phyloP scores from a whole-genome alignment of 169 alveolate species.

The Eimeria falciformis region DNA sequence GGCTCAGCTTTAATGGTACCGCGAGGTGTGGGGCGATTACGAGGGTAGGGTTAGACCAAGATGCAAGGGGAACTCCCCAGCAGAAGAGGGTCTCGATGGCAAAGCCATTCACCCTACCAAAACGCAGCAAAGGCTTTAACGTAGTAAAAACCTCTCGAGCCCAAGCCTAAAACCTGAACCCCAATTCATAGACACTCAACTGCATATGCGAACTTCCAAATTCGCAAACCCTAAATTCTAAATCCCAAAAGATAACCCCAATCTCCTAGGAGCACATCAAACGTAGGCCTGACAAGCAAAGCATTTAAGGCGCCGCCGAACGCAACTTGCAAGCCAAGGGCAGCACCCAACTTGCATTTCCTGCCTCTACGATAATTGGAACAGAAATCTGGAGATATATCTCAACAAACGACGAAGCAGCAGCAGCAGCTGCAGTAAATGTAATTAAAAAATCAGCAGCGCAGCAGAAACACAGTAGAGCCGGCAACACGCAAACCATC shows the following conservation, averaged over 20 bases:
- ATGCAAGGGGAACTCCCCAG: neutral
- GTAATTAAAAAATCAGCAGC: no score
- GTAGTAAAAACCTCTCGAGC: no score
- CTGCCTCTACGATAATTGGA: neutral
- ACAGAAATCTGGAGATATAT: neutral
- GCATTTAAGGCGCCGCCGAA: neutral
- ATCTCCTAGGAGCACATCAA: neutral
- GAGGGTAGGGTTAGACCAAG: no score
- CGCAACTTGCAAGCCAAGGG: neutral
- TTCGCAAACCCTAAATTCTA: conserved; percentile 26
- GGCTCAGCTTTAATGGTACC: no score
- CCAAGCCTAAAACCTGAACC: conserved; percentile 41
- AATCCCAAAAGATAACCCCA: conserved; percentile 13
- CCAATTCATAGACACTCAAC: neutral
- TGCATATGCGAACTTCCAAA: neutral
- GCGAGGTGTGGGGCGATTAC: no score
- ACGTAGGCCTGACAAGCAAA: neutral
- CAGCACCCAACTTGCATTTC: neutral
- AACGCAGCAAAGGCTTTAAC: no score
- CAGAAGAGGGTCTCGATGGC: neutral
- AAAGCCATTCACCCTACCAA: conserved; percentile 27
- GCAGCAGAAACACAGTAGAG: no score
- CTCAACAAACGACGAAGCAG: neutral
- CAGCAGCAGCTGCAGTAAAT: neutral
- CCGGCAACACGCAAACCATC: no score